These are phyloP conservation scores for Rhizoclosmatium globosum DNA, from an alignment of 192 early-diverging fungal genomes.

Conservation along the genomic window DNA sequence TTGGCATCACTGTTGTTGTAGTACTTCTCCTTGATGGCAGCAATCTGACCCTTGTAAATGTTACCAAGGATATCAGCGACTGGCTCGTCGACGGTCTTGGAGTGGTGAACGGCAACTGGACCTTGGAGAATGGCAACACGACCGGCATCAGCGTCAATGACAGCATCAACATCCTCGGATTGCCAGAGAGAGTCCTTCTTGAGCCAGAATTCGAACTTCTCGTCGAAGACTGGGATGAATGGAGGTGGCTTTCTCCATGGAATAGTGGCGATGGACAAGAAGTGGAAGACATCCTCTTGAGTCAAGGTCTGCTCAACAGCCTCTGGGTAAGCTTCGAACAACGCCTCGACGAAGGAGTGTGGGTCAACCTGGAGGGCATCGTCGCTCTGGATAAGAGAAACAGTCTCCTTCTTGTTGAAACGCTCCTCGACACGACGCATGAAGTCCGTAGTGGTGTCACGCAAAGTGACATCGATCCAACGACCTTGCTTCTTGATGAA, in stretches of 20 bases:
- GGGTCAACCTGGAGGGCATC: conserved; percentile 69
- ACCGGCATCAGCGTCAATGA: conserved; percentile 84
- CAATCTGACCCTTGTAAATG: conserved; percentile 84
- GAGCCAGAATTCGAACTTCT: conserved; percentile 89
- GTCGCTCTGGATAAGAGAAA: conserved; percentile 72
- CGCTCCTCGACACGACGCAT: conserved; percentile 88
- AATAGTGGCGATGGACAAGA: conserved; percentile 75
- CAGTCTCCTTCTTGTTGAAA: conserved; percentile 66
- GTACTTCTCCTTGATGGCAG: conserved; percentile 72
- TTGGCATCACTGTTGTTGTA: conserved; percentile 66
- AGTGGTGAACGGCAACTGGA: conserved; percentile 80
- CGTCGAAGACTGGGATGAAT: conserved; percentile 87
- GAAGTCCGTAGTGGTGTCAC: conserved; percentile 80
- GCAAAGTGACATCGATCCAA: conserved; percentile 82
- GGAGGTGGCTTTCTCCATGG: conserved; percentile 89
- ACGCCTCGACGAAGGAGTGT: conserved; percentile 66
- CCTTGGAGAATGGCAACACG: conserved; percentile 90
- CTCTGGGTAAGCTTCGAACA: conserved; percentile 74
- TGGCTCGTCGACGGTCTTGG: conserved; percentile 79
- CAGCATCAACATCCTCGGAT: conserved; percentile 83
- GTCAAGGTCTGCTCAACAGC: conserved; percentile 78
- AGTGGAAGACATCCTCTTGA: conserved; percentile 86
- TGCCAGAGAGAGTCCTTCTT: conserved; percentile 93
- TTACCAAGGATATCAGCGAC: conserved; percentile 88
- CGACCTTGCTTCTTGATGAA: conserved; percentile 74